phyloP scores from a whole-genome alignment of 768 basidiomycete genomes.

The Termitomyces sp. region DNA sequence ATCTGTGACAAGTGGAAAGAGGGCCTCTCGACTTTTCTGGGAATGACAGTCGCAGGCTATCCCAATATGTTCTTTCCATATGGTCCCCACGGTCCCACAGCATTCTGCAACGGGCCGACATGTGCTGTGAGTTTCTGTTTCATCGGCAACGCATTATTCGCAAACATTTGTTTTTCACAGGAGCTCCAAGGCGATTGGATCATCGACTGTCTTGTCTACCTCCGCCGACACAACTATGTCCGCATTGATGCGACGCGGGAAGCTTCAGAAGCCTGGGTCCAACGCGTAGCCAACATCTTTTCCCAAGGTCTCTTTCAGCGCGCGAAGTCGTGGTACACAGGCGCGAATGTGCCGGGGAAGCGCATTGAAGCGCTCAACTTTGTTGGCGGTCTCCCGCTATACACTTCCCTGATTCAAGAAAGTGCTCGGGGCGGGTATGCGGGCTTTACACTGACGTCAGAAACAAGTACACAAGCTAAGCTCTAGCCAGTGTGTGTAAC shows the following conservation, averaged over 20 bases:
- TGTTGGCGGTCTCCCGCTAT: slow-evolving; percentile 17
- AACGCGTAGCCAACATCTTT: slow-evolving; percentile 10
- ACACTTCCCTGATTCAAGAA: slow-evolving; percentile 12
- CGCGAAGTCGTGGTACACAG: slow-evolving; percentile 20
- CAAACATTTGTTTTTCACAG: slow-evolving; percentile 1
- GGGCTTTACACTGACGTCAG: slow-evolving; percentile 7
- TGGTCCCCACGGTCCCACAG: slow-evolving; percentile 20
- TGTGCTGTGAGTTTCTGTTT: slow-evolving; percentile 13
- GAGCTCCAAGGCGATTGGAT: slow-evolving; percentile 22
- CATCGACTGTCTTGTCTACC: slow-evolving; percentile 14
- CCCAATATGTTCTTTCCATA: slow-evolving; percentile 23
- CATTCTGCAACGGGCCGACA: slow-evolving; percentile 19
- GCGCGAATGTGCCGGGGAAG: slow-evolving; percentile 21
- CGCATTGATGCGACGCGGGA: slow-evolving; percentile 10
- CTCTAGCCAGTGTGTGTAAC: background rate
- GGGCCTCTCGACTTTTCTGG: slow-evolving; percentile 12
- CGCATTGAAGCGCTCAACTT: slow-evolving; percentile 16
- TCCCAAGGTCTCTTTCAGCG: slow-evolving; percentile 9
- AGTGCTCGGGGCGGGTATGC: slow-evolving; percentile 15
- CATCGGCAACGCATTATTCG: background rate
- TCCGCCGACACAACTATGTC: background rate
- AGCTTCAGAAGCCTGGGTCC: slow-evolving; percentile 9
- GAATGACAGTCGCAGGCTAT: slow-evolving; percentile 11
- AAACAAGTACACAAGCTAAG: background rate
- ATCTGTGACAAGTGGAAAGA: slow-evolving; percentile 19